Evolutionary conservation across 805 yeast genomes (phyloP), one percentile per base, ranked within the genome.

Genomic region (Kregervanrija fluxuum): DNA sequence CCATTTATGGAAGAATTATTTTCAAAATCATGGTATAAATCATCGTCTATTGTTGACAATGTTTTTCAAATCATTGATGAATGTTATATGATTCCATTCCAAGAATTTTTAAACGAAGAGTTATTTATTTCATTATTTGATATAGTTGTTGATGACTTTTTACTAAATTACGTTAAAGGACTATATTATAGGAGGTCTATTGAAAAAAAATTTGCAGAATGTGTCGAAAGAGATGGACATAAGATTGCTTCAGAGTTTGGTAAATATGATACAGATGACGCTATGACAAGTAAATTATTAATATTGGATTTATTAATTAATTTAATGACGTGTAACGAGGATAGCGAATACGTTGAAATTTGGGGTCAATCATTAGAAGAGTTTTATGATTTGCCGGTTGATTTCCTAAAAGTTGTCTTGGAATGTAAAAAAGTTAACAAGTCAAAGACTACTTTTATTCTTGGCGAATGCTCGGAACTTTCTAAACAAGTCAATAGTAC

Each of bases 301-400:
- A 68, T 83, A 11, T 70, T 85, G 61, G 90, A 83, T 54, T 71
- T 71, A 45, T 67, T 85, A 45, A 69, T 80, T 59, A 84, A 80
- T 38, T 62, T 81, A 40, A 64, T 80, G 37, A 72, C 67, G 6
- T 61, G 75, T 35, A 59, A 74, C 53, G 62, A 66, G 3, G 64
- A 68, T 8, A 72, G 68, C n/a, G 75, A 72, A 31, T 66, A 80
- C 22, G 54, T 73, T n/a, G 68, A 54, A 61, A 55, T 49, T 35
- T 59, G 59, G 59, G 40, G 40, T 9, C 77, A 74, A 37, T 74
- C 85, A 34, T 66, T 88, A 42, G 68, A 69, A 11, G 74, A 74
- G 35, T 88, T 82, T 67, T 81, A 87, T 66, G 89, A 87, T 59
- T 80, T 90, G 46, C 89, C 95, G 0, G 65, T 82, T 8, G 82